Evolutionary conservation across 108 stramenopile genomes (phyloP).

Genomic region (Skeletonema menzelii): DNA sequence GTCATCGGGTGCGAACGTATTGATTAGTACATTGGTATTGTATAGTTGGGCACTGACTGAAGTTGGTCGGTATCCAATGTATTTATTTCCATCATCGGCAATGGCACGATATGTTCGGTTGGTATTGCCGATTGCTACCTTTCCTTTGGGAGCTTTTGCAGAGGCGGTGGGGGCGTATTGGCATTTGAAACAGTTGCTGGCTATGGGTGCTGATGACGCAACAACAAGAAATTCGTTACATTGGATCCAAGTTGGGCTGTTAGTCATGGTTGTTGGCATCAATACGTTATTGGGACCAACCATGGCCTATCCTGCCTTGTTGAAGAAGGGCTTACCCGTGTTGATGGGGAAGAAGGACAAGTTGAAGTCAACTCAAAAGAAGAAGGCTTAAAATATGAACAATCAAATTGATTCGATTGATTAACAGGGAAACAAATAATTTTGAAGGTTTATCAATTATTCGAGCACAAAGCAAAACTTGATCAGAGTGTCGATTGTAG

Average conservation of each 20-base stretch:
- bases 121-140: slow-evolving; percentile 46
- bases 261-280: slow-evolving; percentile 35
- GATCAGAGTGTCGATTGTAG: background rate
- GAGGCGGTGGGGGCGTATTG: slow-evolving; percentile 48
- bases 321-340: slow-evolving; percentile 54
- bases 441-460: slow-evolving; percentile 9
- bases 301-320: slow-evolving; percentile 51
- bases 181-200: slow-evolving; percentile 9
- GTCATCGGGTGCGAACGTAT: background rate
- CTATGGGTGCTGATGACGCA: background rate
- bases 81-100: slow-evolving; percentile 40
- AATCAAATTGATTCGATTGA: slow-evolving; percentile 45
- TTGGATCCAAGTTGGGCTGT: slow-evolving; percentile 29
- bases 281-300: slow-evolving; percentile 54
- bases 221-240: background rate
- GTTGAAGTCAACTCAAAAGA: background rate
- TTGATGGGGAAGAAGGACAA: slow-evolving; percentile 20
- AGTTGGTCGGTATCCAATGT: slow-evolving; percentile 62
- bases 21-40: slow-evolving; percentile 14
- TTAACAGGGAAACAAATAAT: slow-evolving; percentile 38
- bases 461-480: background rate
- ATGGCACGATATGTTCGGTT: slow-evolving; percentile 40
- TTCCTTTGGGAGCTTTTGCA: slow-evolving; percentile 44
- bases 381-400: background rate
- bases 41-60: slow-evolving; percentile 50